phyloP scores from a whole-genome alignment of 495 filamentous ascomycete species.

The Friedmanniomyces simplex region DNA sequence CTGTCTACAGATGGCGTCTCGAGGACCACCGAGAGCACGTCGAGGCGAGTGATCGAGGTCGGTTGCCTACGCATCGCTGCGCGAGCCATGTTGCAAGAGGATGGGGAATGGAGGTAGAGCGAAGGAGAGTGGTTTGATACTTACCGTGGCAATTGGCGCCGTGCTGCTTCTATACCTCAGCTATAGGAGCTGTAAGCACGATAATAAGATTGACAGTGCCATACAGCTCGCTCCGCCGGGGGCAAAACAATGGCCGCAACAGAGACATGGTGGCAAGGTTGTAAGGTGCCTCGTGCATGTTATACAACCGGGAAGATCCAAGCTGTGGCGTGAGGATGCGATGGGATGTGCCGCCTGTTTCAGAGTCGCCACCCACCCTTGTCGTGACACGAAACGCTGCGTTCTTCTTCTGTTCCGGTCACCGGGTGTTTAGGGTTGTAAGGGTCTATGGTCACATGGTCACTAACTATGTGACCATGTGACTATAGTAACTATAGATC shows the following conservation, averaged over 20 bases:
- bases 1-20: neutral
- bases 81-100: neutral
- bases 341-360: neutral
- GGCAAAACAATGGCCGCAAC: neutral
- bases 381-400: no score
- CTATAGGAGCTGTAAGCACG: no score
- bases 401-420: no score
- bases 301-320: no score
- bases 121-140: no score
- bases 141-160: neutral
- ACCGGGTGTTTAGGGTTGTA: no score
- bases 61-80: neutral
- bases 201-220: neutral
- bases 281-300: neutral
- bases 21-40: slow-evolving; percentile 1
- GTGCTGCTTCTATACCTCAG: neutral
- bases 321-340: neutral
- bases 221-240: neutral
- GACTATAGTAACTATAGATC: no score
- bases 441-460: no score
- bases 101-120: neutral
- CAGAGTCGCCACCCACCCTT: neutral
- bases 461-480: no score
- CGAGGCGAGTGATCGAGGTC: neutral
- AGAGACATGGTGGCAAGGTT: neutral